phyloP scores from a whole-genome alignment of 148 eudicot species.

The Talinum fruticosum region DNA sequence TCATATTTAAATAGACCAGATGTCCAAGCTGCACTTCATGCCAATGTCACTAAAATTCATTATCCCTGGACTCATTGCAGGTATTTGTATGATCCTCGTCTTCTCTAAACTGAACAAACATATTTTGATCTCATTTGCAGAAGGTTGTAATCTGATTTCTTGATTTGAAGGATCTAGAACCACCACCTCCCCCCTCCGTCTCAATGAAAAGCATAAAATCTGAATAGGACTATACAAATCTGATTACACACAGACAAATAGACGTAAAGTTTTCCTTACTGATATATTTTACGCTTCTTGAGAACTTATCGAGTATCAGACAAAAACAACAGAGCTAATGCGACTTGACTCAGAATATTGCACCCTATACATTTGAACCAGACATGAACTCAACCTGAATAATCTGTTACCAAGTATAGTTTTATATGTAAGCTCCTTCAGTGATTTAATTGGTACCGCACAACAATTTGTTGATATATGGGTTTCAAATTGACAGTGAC shows the following conservation, averaged over 20 bases:
- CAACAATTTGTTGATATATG: neutral
- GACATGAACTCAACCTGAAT: no score
- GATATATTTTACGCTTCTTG: neutral
- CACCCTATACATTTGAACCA: neutral
- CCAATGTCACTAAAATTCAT: slow-evolving; percentile 57
- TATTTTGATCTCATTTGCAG: neutral
- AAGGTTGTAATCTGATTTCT: neutral
- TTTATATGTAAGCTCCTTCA: no score
- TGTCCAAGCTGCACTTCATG: slow-evolving; percentile 77
- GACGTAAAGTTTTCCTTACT: neutral
- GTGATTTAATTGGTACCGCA: neutral
- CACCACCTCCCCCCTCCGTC: no score
- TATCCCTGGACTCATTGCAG: slow-evolving; percentile 72
- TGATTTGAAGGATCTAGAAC: no score
- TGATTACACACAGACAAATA: no score
- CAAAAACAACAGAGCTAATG: neutral
- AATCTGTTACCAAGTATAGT: neutral
- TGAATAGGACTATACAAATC: no score
- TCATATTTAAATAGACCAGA: slow-evolving; percentile 55
- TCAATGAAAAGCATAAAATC: no score
- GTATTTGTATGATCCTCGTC: slow-evolving; percentile 16
- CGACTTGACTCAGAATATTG: neutral
- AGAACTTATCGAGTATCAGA: neutral
- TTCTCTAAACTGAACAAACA: no score
- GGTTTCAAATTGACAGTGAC: slow-evolving; percentile 10